These are phyloP conservation scores for Sporisorium reilianum DNA, from an alignment of 1,284 basidiomycete species.

Conservation along the genomic window DNA sequence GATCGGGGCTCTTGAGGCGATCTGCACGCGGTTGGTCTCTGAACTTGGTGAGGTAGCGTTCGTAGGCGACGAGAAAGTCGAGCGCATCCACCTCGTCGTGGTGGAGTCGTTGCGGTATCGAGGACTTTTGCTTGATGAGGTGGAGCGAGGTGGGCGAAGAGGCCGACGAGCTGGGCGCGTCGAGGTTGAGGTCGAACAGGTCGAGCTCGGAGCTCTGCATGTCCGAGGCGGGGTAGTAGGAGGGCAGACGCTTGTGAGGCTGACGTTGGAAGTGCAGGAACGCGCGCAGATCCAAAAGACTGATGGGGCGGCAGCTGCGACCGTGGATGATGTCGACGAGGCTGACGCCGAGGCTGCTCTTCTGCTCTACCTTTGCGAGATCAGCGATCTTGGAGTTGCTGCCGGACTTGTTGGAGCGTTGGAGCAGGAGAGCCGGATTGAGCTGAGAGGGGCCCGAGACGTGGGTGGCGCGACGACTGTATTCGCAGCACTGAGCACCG, in stretches of 20 bases:
- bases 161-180: conserved; percentile 12
- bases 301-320: conserved; percentile 57
- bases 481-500: conserved; percentile 48
- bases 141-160: conserved; percentile 9
- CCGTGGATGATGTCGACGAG: conserved; percentile 57
- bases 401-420: not conserved
- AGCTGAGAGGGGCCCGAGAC: conserved; percentile 10
- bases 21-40: conserved; percentile 37
- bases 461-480: conserved; percentile 38
- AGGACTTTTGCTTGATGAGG: conserved; percentile 13
- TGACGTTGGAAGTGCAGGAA: conserved; percentile 44
- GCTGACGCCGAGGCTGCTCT: conserved; percentile 43
- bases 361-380: conserved; percentile 24
- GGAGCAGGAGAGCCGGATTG: conserved; percentile 13
- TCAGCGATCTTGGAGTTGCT: conserved; percentile 19
- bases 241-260: conserved; percentile 24
- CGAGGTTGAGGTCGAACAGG: conserved; percentile 34
- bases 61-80: conserved; percentile 56
- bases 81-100: conserved; percentile 57
- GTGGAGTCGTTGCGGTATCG: conserved; percentile 9
- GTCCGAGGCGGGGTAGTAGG: conserved; percentile 46
- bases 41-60: conserved; percentile 49
- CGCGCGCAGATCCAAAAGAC: conserved; percentile 37
- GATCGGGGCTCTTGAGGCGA: conserved; percentile 40
- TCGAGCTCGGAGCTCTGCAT: conserved; percentile 32